Evolutionary conservation across 1,284 basidiomycete genomes (phyloP).

Genomic region (Phaffia rhodozyma): DNA sequence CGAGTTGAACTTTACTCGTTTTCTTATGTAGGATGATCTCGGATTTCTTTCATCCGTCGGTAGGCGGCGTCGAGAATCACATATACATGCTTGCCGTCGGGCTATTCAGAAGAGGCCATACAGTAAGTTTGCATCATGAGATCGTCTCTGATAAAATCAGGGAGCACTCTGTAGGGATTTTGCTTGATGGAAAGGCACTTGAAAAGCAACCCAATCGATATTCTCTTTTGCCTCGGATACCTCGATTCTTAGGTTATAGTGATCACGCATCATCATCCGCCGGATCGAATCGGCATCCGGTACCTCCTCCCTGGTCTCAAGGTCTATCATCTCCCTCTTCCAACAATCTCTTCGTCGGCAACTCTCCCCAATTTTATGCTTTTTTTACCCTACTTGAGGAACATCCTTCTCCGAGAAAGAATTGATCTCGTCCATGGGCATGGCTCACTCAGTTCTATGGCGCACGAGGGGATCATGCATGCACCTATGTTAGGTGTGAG

Average conservation of each 20-base stretch:
- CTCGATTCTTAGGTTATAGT: conserved; percentile 60
- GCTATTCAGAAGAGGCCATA: conserved; percentile 72
- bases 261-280: conserved; percentile 82
- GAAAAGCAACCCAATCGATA: no score
- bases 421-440: conserved; percentile 87
- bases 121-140: conserved; percentile 44
- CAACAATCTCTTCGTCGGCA: conserved; percentile 74
- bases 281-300: conserved; percentile 73
- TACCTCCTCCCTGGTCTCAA: conserved; percentile 76
- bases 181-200: no score
- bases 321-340: conserved; percentile 87
- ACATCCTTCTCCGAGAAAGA: conserved; percentile 74
- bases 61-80: conserved; percentile 94
- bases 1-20: no score
- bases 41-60: conserved; percentile 91
- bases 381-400: conserved; percentile 78
- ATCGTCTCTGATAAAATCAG: neutral
- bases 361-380: conserved; percentile 91
- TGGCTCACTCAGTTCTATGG: conserved; percentile 76
- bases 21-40: conserved; percentile 54
- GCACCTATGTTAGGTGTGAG: conserved; percentile 66
- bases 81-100: conserved; percentile 86
- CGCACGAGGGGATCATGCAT: conserved; percentile 84
- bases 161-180: no score
- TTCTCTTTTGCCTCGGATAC: neutral